Base-by-base conservation (phyloP, 2,329 filamentous ascomycete genomes). In the Myotisia sp. region DNA sequence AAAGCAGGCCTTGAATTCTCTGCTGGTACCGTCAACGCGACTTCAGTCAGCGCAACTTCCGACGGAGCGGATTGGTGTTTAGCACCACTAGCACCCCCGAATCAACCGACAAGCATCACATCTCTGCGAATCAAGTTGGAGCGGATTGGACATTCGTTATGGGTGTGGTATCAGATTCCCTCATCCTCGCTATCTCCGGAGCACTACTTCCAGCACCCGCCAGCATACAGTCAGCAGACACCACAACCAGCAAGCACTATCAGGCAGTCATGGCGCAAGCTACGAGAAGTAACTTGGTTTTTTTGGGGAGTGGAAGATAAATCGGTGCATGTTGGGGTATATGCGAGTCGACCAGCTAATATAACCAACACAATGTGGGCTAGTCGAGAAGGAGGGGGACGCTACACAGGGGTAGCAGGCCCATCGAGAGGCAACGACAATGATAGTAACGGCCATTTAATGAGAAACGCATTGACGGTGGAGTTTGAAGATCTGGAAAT, bases 271-370 rank as follows among this genome's bases (percentile, higher is more conserved):
- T 74, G 70, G 70, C 70, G 65, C 53, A 73, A 73, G 49, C 49
- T 72, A 44, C 50, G 70, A 4, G 70, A 74, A 50, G 65, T 74
- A 18, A 70, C 67, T n/a, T 71, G 67, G 62, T 74, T 74, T 50
- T 74, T 74, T 47, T 71, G 65, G 52, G 68, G 67, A 5, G 64
- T 71, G 8, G 68, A 72, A 42, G 67, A 71, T 42, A 74, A 74
- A 47, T 65, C 59, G 17, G 60, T 73, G 14, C 59, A 68, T 43
- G 67, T 74, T 16, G 70, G 70, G 2, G 69, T 71, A 24, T 74
- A 74, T 55, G 70, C 68, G 17, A 67, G 62, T 46, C 59, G 70
- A 18, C 70, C 70, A 34, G 64, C 65, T 28, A 67, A 62, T 45
- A 54, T 70, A 39, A 47, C 49, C 26, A 48, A 47, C 9, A 58